Base-by-base conservation (phyloP, 768 basidiomycete genomes). In the Amanita pallidorosea region DNA sequence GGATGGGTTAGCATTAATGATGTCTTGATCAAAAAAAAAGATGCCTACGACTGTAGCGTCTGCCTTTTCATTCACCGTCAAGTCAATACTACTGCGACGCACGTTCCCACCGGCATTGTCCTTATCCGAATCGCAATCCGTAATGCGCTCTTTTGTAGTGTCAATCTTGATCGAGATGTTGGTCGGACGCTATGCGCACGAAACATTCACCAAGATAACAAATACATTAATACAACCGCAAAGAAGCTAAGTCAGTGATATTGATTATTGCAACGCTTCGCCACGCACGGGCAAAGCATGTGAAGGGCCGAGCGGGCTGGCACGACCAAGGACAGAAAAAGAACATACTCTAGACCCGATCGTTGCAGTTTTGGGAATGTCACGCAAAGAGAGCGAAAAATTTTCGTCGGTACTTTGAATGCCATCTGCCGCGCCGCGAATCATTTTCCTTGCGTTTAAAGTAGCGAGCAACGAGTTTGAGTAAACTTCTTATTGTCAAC, bases 391-490 rank as follows among this genome's bases (percentile, higher is more conserved):
- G 4, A 71, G 56, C 15, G 68, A 67, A 23, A 70, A 37, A 46
- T 70, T 65, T 23, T 72, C 70, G 49, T 68, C 70, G 20, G 70
- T 70, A 54, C 57, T 73, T 44, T 70, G 63, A 11, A 73, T 60
- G 4, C 63, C 67, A 37, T 70, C 70, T 2, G 64, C 65, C 0
- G 69, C 57, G 7, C 62, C 66, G 35, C 71, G 70, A 47, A 80
- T 70, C 64, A 67, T 68, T 47, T 71, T 72, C 5, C 79, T 67
- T 9, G 75, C 75, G 46, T 81, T 81, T 46, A 80, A 68, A 0
- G 79, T 79, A 1, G 77, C 77, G 8, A 81, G 70, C n/a, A 81
- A 72, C 4, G 77, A 72, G 58, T 80, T 81, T 36, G 75, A 73
- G 58, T 80, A 81, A 4, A 81, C 78, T 80, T 36, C 11, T 15